Evolutionary conservation across 495 filamentous ascomycete species (phyloP).

Genomic region (Cercophora scortea): DNA sequence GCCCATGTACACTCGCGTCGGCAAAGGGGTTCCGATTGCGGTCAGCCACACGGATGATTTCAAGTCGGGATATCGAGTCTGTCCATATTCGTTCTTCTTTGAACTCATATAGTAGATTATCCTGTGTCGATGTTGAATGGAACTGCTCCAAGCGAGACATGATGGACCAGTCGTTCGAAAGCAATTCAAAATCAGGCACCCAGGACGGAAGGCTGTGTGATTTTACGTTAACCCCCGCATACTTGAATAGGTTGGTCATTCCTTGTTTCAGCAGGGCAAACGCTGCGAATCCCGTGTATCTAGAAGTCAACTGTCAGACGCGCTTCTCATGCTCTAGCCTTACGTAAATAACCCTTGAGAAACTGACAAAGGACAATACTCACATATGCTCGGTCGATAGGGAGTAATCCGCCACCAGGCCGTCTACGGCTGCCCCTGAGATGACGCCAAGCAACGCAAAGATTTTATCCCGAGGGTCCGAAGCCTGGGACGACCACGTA

Average conservation of each 20-base stretch:
- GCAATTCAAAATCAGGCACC: conserved; percentile 14
- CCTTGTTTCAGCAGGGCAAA: conserved; percentile 7
- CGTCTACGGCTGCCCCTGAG: conserved; percentile 7
- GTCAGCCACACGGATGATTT: too few species aligned
- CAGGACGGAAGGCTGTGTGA: conserved; percentile 12
- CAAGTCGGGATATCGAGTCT: too few species aligned
- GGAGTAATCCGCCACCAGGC: conserved; percentile 15
- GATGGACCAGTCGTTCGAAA: conserved; percentile 9
- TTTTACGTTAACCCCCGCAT: conserved; percentile 8
- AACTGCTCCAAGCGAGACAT: conserved; percentile 3
- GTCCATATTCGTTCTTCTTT: too few species aligned
- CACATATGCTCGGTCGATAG: conserved; percentile 11
- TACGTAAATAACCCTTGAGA: not conserved
- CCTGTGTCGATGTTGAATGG: not conserved
- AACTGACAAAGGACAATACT: not conserved
- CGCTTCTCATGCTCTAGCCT: too few species aligned
- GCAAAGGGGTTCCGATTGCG: too few species aligned
- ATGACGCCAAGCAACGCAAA: conserved; percentile 19
- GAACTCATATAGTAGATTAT: too few species aligned
- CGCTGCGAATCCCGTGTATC: conserved; percentile 11
- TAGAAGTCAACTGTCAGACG: not conserved
- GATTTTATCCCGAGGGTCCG: conserved; percentile 22
- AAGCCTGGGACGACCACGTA: conserved; percentile 11
- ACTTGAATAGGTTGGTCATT: conserved; percentile 6
- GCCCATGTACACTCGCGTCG: not conserved